Evolutionary conservation across 441 rosid genomes (phyloP).

Genomic region (Bocquillonia castaneifolia): DNA sequence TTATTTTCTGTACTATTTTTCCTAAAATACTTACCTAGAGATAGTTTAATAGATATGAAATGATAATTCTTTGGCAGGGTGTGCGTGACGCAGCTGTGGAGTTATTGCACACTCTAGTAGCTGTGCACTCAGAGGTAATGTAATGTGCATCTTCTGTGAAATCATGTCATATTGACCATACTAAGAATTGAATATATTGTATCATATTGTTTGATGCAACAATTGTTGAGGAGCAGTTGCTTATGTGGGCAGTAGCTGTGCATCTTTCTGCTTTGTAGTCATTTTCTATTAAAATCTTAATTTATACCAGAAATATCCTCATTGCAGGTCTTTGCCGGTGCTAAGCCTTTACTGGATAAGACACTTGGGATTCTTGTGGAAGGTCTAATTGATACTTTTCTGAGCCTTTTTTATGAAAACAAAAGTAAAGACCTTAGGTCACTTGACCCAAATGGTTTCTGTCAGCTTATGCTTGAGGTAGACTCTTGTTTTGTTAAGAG

Average conservation of each 20-base stretch:
- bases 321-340: slow-evolving; percentile 82
- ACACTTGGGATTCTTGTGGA: slow-evolving; percentile 92
- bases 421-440: slow-evolving; percentile 54
- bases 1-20: slow-evolving; percentile 6
- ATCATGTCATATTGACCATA: neutral
- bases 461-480: slow-evolving; percentile 99
- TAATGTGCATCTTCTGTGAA: slow-evolving; percentile 1
- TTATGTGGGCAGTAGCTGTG: no score
- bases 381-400: slow-evolving; percentile 88
- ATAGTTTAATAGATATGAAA: slow-evolving; percentile 6
- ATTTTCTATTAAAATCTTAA: neutral
- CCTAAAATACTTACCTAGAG: neutral
- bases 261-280: neutral
- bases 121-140: slow-evolving; percentile 94
- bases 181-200: neutral
- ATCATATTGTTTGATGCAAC: neutral
- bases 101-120: slow-evolving; percentile 80
- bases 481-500: neutral
- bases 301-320: neutral
- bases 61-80: slow-evolving; percentile 48
- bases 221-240: neutral
- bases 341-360: slow-evolving; percentile 87
- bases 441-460: slow-evolving; percentile 89
- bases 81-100: slow-evolving; percentile 95
- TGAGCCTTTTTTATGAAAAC: slow-evolving; percentile 73